Percentiles rank a stretch among this genome's conserved stretches.
phyloP scores from a whole-genome alignment of 2,329 filamentous ascomycete species.

The Xylariaceae sp. region DNA sequence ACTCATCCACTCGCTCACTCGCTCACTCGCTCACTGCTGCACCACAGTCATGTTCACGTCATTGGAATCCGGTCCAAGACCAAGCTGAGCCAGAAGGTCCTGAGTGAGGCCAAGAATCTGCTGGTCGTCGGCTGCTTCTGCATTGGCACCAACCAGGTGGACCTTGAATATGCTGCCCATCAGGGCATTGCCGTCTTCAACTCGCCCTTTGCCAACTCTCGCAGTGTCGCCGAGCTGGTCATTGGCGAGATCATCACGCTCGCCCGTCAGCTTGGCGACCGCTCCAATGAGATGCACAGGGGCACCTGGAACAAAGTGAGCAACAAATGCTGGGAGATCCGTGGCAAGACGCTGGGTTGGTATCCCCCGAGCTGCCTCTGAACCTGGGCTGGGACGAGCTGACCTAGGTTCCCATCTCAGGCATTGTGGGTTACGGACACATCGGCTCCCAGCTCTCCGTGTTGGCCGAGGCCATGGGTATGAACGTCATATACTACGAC shows the following conservation, averaged over 20 bases:
- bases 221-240: slow-evolving; percentile 91
- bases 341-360: slow-evolving; percentile 86
- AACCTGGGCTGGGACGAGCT: too few relatives aligned
- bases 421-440: slow-evolving; percentile 94
- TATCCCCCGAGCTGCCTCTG: slow-evolving; percentile 2
- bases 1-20: too few relatives aligned
- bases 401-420: slow-evolving; percentile 27
- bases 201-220: slow-evolving; percentile 95
- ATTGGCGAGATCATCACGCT: slow-evolving; percentile 90
- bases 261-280: slow-evolving; percentile 86
- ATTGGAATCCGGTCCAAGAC: slow-evolving; percentile 98
- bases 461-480: slow-evolving; percentile 93
- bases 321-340: slow-evolving; percentile 93
- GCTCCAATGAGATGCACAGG: slow-evolving; percentile 86
- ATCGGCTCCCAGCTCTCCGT: slow-evolving; percentile 96
- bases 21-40: not conserved
- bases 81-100: slow-evolving; percentile 77
- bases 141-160: slow-evolving; percentile 94
- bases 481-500: slow-evolving; percentile 97
- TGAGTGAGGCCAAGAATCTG: slow-evolving; percentile 85
- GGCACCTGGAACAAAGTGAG: slow-evolving; percentile 99
- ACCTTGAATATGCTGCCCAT: slow-evolving; percentile 73
- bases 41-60: slow-evolving; percentile 80
- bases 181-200: slow-evolving; percentile 97
- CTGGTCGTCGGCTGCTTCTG: slow-evolving; percentile 98